A percentile compares a stretch with the other conserved stretches of the same genome.
phyloP scores from a whole-genome alignment of 805 yeast genomes.

The Saccharomycopsis capsularis region DNA sequence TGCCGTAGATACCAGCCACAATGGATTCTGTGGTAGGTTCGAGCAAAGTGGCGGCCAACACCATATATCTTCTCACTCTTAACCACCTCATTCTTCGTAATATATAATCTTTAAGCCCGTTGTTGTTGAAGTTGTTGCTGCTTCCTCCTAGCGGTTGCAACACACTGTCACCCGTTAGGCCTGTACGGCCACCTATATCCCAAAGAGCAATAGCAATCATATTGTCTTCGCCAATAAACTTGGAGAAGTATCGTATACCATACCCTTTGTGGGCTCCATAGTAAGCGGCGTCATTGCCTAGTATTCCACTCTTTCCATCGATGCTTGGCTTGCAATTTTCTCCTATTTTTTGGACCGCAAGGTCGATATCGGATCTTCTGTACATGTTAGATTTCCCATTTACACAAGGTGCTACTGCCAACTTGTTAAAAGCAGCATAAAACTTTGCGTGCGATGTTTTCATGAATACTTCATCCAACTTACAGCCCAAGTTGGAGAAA shows the following conservation, averaged over 20 bases:
- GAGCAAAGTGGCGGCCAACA: conserved; percentile 69
- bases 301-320: conserved; percentile 31
- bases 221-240: conserved; percentile 86
- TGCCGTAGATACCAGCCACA: conserved; percentile 59
- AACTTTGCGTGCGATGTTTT: conserved; percentile 81
- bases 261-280: conserved; percentile 29
- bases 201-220: conserved; percentile 86
- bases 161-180: conserved; percentile 70
- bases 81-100: conserved; percentile 76
- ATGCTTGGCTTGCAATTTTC: conserved; percentile 26
- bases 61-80: conserved; percentile 83
- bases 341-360: conserved; percentile 42
- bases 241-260: conserved; percentile 65
- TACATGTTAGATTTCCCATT: conserved; percentile 85
- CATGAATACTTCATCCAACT: conserved; percentile 78
- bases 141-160: conserved; percentile 59
- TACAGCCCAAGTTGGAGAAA: conserved; percentile 45
- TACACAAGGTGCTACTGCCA: conserved; percentile 79
- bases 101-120: conserved; percentile 47
- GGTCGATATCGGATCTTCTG: conserved; percentile 57
- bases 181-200: conserved; percentile 67
- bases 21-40: conserved; percentile 84
- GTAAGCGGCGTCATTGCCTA: conserved; percentile 28
- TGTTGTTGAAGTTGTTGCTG: conserved; percentile 28
- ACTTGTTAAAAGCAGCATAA: conserved; percentile 68